These are phyloP conservation scores for Decorospora gaudefroyi DNA, from an alignment of 2,329 filamentous ascomycete species.

Conservation along the genomic window DNA sequence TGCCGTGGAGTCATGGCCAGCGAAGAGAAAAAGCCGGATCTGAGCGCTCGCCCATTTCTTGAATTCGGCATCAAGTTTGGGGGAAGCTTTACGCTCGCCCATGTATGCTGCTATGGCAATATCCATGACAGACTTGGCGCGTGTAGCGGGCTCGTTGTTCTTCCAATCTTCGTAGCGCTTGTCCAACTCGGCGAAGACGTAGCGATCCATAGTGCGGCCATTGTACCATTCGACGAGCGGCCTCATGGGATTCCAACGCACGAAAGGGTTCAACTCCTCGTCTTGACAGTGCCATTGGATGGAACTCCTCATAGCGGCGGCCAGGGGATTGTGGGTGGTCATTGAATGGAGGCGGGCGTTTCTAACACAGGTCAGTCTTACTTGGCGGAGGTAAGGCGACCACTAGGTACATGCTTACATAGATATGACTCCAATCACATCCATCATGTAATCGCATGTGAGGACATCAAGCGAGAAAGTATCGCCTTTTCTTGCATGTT, in stretches of 20 bases:
- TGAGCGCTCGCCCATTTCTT: conserved; percentile 8
- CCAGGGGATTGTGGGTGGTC: conserved; percentile 9
- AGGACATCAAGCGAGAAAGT: conserved; percentile 7
- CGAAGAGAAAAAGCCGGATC: conserved; percentile 31
- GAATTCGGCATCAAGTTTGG: conserved; percentile 31
- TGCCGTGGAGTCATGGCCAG: conserved; percentile 44
- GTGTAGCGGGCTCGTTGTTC: not conserved
- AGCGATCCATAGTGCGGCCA: conserved; percentile 16
- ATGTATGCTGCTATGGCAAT: conserved; percentile 18
- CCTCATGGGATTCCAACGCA: conserved; percentile 11
- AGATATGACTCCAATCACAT: conserved; percentile 6
- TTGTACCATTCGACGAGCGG: conserved; percentile 16
- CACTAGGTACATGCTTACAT: not conserved
- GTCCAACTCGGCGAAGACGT: conserved; percentile 21
- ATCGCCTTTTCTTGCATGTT: conserved; percentile 4
- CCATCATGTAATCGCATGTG: conserved; percentile 13
- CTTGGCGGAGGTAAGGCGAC: not conserved
- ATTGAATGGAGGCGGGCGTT: conserved; percentile 22
- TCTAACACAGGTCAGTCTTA: not conserved
- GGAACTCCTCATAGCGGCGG: conserved; percentile 9
- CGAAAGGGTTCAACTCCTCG: conserved; percentile 17
- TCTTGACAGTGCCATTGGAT: conserved; percentile 13
- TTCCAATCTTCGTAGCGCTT: conserved; percentile 17
- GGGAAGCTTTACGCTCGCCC: conserved; percentile 2
- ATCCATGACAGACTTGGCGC: conserved; percentile 20